A percentile compares a stretch with the other conserved stretches of the same genome.
Conservation (phyloP, 148 eudicot genomes). For the Rhododendron henanense region DNA sequence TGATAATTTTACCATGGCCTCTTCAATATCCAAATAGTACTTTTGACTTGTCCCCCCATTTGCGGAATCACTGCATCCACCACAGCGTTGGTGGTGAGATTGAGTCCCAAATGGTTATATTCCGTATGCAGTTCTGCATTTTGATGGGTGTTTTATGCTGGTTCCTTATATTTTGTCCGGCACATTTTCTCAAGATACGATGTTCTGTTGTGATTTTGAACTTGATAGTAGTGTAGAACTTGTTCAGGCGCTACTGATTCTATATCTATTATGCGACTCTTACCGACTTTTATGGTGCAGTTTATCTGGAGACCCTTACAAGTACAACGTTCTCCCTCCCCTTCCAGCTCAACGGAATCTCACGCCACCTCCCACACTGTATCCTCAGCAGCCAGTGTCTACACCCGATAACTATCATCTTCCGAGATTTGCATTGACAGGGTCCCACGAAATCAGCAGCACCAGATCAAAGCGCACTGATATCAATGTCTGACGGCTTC, state of each 20-base stretch:
- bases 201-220: not conserved
- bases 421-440: constrained; percentile 50
- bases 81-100: not conserved
- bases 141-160: not conserved
- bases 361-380: constrained; percentile 86
- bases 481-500: constrained; percentile 55
- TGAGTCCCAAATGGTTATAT: not conserved
- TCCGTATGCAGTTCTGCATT: not conserved
- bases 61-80: not conserved
- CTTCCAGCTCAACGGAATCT: constrained; percentile 84
- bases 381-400: constrained; percentile 83
- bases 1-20: not conserved
- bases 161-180: not conserved
- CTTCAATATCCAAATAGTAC: not conserved
- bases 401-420: constrained; percentile 59
- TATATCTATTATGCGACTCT: not conserved
- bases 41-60: not conserved
- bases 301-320: constrained; percentile 56
- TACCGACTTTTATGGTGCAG: constrained; percentile 30
- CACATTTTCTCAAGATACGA: not conserved
- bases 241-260: not conserved
- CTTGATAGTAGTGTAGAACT: not conserved
- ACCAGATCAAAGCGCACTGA: constrained; percentile 75
- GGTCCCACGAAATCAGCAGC: constrained; percentile 49
- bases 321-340: constrained; percentile 73